Percentiles rank a stretch among this genome's conserved stretches.
Evolutionary conservation across 2,329 filamentous ascomycete species (phyloP).

Genomic region (Fusarium verticillioides): DNA sequence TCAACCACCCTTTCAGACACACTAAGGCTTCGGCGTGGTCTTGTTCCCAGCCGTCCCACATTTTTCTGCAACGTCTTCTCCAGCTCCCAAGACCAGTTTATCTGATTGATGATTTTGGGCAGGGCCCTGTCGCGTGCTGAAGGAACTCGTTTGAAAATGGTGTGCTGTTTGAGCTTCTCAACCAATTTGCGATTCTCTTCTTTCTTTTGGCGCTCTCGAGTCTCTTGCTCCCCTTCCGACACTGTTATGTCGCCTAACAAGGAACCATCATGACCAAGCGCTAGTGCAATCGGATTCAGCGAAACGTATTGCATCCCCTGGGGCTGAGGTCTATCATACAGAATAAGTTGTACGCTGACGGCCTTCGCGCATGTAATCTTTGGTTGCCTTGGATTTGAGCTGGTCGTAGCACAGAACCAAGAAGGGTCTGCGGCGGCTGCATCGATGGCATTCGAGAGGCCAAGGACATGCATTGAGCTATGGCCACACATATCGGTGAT

Average conservation of each 20-base stretch:
- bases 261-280: slow-evolving; percentile 77
- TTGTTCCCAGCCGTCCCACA: slow-evolving; percentile 82
- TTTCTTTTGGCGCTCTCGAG: slow-evolving; percentile 67
- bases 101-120: slow-evolving; percentile 85
- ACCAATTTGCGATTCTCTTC: slow-evolving; percentile 74
- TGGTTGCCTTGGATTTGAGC: slow-evolving; percentile 67
- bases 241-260: slow-evolving; percentile 49
- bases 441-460: slow-evolving; percentile 76
- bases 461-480: slow-evolving; percentile 84
- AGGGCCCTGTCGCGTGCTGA: slow-evolving; percentile 87
- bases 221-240: slow-evolving; percentile 78
- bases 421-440: slow-evolving; percentile 68
- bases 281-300: slow-evolving; percentile 86
- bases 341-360: slow-evolving; percentile 84
- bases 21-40: slow-evolving; percentile 85
- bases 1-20: slow-evolving; percentile 95
- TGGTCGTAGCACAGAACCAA: slow-evolving; percentile 72
- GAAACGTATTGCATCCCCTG: slow-evolving; percentile 97
- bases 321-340: slow-evolving; percentile 88
- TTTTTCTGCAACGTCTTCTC: slow-evolving; percentile 89
- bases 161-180: slow-evolving; percentile 89
- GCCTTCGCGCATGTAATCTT: slow-evolving; percentile 77
- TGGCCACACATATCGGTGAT: slow-evolving; percentile 89
- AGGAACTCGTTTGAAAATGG: slow-evolving; percentile 78
- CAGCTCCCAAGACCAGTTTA: slow-evolving; percentile 95